Percentiles rank a stretch among this genome's conserved stretches.
Evolutionary conservation across 2,329 filamentous ascomycete genomes (phyloP).

Genomic region (Aureobasidium musti): DNA sequence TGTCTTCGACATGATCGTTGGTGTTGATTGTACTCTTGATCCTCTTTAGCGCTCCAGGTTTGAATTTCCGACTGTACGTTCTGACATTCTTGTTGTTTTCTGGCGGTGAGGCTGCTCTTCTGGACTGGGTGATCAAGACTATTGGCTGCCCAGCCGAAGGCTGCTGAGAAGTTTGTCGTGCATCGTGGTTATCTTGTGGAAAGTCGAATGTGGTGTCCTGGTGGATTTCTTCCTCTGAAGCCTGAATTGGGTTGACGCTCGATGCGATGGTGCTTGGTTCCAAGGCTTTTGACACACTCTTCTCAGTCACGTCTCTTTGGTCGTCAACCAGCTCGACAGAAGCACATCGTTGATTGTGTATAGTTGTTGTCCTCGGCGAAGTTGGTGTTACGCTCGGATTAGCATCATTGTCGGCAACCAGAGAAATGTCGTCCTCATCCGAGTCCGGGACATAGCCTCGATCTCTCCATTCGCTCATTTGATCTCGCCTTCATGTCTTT

Average conservation of each 20-base stretch:
- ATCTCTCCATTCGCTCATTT: conserved; percentile 54
- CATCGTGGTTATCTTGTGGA: neutral
- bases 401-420: neutral
- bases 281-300: neutral
- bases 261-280: neutral
- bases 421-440: conserved; percentile 49
- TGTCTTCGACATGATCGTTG: neutral
- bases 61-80: conserved; percentile 19
- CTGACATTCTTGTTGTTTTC: conserved; percentile 9
- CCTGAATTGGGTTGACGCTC: neutral
- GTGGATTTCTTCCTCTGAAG: neutral
- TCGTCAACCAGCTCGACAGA: conserved; percentile 6
- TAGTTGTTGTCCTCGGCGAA: neutral
- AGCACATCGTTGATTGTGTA: neutral
- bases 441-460: conserved; percentile 55
- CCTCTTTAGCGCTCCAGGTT: neutral
- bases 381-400: neutral
- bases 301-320: too few relatives aligned
- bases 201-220: conserved; percentile 4
- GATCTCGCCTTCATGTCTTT: conserved; percentile 27
- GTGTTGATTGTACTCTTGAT: conserved; percentile 1
- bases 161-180: neutral
- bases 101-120: neutral
- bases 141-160: conserved; percentile 17
- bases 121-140: conserved; percentile 21